Evolutionary conservation across 2,329 filamentous ascomycete species (phyloP), one percentile per base, ranked within the genome.

Genomic region (Clarireedia monteithiana): DNA sequence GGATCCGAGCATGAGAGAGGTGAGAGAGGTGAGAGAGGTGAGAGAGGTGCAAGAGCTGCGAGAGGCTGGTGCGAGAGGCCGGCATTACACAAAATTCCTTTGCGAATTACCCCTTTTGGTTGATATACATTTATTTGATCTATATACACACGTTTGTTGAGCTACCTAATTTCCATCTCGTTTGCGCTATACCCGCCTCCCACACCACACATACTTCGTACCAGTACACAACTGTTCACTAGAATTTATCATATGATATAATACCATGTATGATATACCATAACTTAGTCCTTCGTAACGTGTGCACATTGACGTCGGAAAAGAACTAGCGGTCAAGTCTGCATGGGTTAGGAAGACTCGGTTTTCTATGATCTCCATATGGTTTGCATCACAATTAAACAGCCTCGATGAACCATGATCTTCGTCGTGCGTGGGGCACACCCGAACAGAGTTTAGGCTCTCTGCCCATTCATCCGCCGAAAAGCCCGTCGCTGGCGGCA

Each of bases 351-450:
- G 17, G 38, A 59, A 46, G 38, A 40, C 45, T 54, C 36, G 34
- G 23, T 24, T 40, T 49, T 50, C 17, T 44, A 64, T 61, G 66
- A 68, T 68, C 66, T 66, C 58, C 64, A 66, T 20, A 20, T 67
- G 66, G 64, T 66, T 67, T 67, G 65, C 65, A 68, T 62, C 61
- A 58, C 60, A 58, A 62, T 56, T 57, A 47, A 58, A 30, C 7
- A 57, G 60, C 59, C 50, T 57, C 62, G 62, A 67, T 67, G 66
- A 68, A 68, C 66, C 62, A 65, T 58, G 66, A 67, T 67, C 66
- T 66, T 66, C 65, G 60, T 58, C 67, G 65, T 66, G 65, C 65
- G 60, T 58, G 53, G 56, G 58, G 56, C 61, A n/a, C 45, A 50
- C 58, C 56, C 53, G 62, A 60, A 46, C 46, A 30, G 27, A 30